Evolutionary conservation across 2,329 filamentous ascomycete species (phyloP), one percentile per base, ranked within the genome.

Genomic region (Cladosporium oxysporum): DNA sequence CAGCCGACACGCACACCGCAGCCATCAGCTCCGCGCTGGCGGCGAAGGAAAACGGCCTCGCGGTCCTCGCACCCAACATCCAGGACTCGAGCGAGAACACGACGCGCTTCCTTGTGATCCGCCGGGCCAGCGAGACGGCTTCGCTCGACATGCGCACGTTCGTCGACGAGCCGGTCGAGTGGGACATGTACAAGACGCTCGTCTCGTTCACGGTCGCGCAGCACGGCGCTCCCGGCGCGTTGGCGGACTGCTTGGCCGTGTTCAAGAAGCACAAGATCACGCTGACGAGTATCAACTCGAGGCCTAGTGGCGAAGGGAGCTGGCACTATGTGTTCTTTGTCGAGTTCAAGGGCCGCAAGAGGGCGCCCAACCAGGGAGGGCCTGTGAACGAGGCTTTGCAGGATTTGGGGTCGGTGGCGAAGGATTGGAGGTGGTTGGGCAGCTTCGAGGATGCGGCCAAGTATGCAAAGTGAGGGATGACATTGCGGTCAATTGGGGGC

Each of bases 251-350:
- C 33, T 82, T 98, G 66, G 85, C 89, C 60, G 91, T 92, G 65
- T 98, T 98, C 80, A 88, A 88, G 69, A 82, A 81, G 8, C 84
- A 87, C 70, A 84, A 85, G 5, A 83, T 97, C 66, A 96, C 97
- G 76, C 81, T 98, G 71, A 97, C 93, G 33, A 94, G 90, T 76
- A 96, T 98, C 78, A 93, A 93, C 76, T 93, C 91, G 70, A 81
- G 94, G 69, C 94, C 94, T 5, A 93, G 91, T 72, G 85, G 91
- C 65, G 82, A 85, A 47, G 80, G 82, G 71, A 87, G 90, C 23
- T 98, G 96, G 87, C 89, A 96, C 76, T 98, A 98, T 79, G 86
- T 97, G 44, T 97, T 98, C 80, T 93, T 98, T 75, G 89, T 97
- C 33, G 94, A 98, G 82, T 93, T 96, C 72, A 86, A 90, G 76